Base-by-base conservation (phyloP, 208 protist species). In the Wallacemonas sp. region DNA sequence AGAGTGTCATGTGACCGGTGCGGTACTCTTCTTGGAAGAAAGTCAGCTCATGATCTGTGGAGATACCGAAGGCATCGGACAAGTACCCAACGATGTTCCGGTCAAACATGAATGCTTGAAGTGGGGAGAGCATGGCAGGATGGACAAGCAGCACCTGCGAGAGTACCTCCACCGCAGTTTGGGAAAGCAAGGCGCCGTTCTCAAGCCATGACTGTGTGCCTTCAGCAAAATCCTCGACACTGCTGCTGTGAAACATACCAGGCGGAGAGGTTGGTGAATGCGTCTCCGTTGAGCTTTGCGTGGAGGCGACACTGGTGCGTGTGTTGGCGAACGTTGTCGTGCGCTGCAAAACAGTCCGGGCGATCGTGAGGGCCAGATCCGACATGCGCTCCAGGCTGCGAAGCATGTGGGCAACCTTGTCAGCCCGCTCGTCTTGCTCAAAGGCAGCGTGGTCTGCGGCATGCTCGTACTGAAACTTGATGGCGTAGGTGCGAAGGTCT, bases 391-490 rank as follows among this genome's bases (percentile, higher is more conserved):
- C 60, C 27, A 95, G 49, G 23, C 85, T 81, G 11, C 78, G 61
- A 17, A 70, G 52, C 24, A 95, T 75, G 61, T 95, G 90, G 23
- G 71, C 66, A 57, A 85, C 69, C 23, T 80, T 71, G 38, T 90
- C 76, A 0, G 67, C 76, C 8, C 57, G 76, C 23, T 68, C 62
- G 17, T 81, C 74, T n/a, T 68, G 56, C 41, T 86, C 68, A 65
- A 88, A 92, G 11, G 79, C 90, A 1, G 87, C 85, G 54, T 85
- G 81, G 30, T 90, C 80, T 1, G 87, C 84, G 0, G 90, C 87
- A 26, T 95, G 85, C 57, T 93, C 90, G 26, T 89, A 68, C 62
- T 92, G 80, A 74, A 95, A 95, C 52, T 92, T 92, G 29, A 93
- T 54, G 6, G 78, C 70, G 26, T 83, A 79, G 39, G 78, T 78